Evolutionary conservation across 139 green algal genomes (phyloP).

Genomic region (Closterium sp.): DNA sequence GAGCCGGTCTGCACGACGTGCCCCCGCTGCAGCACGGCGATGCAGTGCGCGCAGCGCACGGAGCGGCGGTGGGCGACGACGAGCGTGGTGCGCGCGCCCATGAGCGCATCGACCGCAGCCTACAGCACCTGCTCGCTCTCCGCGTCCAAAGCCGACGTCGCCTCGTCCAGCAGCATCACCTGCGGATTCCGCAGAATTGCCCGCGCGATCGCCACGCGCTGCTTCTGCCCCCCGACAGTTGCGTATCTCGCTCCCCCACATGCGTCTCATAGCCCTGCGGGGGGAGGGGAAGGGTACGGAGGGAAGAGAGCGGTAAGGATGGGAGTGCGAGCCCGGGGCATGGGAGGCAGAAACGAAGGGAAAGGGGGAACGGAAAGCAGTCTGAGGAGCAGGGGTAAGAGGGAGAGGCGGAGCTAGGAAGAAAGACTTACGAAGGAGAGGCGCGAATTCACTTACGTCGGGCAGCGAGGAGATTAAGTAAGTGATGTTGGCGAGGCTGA

Average conservation of each 20-base stretch:
- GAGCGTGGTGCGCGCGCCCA: constrained; percentile 45
- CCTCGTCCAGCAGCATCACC: constrained; percentile 87
- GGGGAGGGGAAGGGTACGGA: not conserved
- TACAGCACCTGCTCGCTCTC: constrained; percentile 53
- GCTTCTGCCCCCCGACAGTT: too few species aligned
- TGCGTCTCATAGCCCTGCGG: constrained; percentile 40
- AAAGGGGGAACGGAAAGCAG: too few species aligned
- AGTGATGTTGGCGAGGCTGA: not conserved
- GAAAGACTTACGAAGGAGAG: too few species aligned
- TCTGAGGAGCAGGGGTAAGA: too few species aligned
- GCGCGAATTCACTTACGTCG: too few species aligned
- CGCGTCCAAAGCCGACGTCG: constrained; percentile 88
- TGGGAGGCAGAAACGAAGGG: too few species aligned
- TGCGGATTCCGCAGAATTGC: too few species aligned
- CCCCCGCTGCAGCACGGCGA: constrained; percentile 48
- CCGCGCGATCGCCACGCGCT: too few species aligned
- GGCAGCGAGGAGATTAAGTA: too few species aligned
- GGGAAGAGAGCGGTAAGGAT: too few species aligned
- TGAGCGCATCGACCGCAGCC: constrained; percentile 33
- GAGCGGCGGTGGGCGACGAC: constrained; percentile 52
- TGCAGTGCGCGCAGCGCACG: constrained; percentile 32
- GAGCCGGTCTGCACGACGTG: constrained; percentile 46
- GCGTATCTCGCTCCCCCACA: constrained; percentile 49
- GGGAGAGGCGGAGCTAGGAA: too few species aligned
- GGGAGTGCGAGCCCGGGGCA: too few species aligned